Evolutionary conservation across 2,329 filamentous ascomycete genomes (phyloP), one percentile per base, ranked within the genome.

Genomic region (Geosmithia flava): DNA sequence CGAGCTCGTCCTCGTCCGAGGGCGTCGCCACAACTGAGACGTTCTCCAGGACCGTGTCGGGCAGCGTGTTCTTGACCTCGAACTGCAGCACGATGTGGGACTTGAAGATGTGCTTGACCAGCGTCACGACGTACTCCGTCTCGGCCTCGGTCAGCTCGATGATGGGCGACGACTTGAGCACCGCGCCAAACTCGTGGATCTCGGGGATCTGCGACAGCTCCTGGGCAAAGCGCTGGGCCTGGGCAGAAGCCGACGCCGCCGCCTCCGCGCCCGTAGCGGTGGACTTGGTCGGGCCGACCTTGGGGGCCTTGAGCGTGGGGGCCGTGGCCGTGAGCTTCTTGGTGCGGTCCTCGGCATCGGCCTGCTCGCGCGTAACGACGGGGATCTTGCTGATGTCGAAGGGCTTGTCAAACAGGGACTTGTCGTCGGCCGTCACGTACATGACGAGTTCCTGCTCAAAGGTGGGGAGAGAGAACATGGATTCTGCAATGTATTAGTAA

Each of bases 41-140:
- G 53, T 95, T 87, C 62, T 95, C 88, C 33, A 97, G 75, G 27
- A 98, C 80, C 16, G 89, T 95, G 52, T 90, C 87, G 13, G 87
- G 84, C 11, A 98, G 75, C 2, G 93, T 98, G 72, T 98, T 98
- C 76, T 95, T 97, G 65, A 98, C 82, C 62, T 97, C 87, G 66
- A 93, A 98, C 62, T 98, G 93, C 48, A 98, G 71, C 33, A 98
- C 91, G 60, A 98, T 74, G 61, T 97, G 87, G 63, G 95, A 87
- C 70, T 95, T 95, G 81, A 96, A 98, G 59, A 98, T 81, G 63
- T 98, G 93, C 74, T 98, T 98, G 67, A 96, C 79, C 20, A 93
- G 83, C 37, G 78, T 82, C 51, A 98, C 93, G 46, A 96, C 89
- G 58, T 98, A 98, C 67, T 98, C 93, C 19, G 91, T 97, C 68